phyloP scores from a whole-genome alignment of 495 filamentous ascomycete genomes.

The Lindgomyces ingoldianus region DNA sequence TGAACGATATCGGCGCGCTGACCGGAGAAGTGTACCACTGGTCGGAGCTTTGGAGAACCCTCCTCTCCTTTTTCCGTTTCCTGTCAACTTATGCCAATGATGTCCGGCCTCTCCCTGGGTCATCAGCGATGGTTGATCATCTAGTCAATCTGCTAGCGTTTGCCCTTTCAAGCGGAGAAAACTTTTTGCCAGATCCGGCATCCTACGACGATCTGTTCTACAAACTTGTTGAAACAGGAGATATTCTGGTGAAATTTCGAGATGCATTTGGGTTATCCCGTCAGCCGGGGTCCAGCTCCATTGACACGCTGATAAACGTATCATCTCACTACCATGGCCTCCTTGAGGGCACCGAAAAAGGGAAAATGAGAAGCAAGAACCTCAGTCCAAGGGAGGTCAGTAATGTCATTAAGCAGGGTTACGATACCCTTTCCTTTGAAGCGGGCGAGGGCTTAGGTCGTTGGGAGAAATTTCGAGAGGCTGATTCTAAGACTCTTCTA shows the following conservation, averaged over 20 bases:
- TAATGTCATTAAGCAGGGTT: slow-evolving; percentile 91
- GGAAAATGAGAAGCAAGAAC: slow-evolving; percentile 52
- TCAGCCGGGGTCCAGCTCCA: slow-evolving; percentile 61
- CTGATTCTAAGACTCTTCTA: slow-evolving; percentile 66
- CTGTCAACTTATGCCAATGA: slow-evolving; percentile 80
- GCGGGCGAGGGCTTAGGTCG: slow-evolving; percentile 77
- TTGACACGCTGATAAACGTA: slow-evolving; percentile 81
- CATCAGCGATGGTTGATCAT: slow-evolving; percentile 63
- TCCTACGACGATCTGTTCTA: slow-evolving; percentile 97
- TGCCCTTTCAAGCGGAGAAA: slow-evolving; percentile 82
- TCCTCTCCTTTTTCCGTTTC: slow-evolving; percentile 88
- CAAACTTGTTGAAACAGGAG: slow-evolving; percentile 91
- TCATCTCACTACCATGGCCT: slow-evolving; percentile 84
- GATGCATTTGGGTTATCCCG: slow-evolving; percentile 65
- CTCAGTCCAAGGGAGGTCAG: slow-evolving; percentile 82
- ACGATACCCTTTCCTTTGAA: slow-evolving; percentile 88
- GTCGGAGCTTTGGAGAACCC: slow-evolving; percentile 89
- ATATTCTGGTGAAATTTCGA: slow-evolving; percentile 80
- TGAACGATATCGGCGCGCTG: neutral
- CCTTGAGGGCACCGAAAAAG: slow-evolving; percentile 65
- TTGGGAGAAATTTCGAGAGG: slow-evolving; percentile 75
- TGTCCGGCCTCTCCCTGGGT: slow-evolving; percentile 61
- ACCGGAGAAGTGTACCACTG: slow-evolving; percentile 70
- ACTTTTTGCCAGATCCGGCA: slow-evolving; percentile 85
- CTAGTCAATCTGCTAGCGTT: slow-evolving; percentile 85